Conservation (phyloP, 75 land plant genomes). For the Azolla pinnata region DNA sequence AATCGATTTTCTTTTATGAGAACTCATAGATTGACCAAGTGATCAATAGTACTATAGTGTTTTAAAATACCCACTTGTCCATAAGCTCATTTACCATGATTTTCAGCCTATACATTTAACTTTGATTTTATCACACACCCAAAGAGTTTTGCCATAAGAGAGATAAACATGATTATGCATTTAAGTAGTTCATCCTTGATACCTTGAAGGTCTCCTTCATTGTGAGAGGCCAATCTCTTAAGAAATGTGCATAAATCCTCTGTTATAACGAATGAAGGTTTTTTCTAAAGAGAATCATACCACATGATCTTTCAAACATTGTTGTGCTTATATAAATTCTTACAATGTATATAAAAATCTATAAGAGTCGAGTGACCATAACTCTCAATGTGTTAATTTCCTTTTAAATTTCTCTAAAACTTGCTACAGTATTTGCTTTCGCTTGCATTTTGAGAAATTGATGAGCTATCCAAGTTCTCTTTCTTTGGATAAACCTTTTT, state of each 20-base stretch:
- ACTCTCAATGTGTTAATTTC: background rate
- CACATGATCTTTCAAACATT: background rate
- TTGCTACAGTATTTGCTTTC: background rate
- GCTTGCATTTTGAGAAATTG: background rate
- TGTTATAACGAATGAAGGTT: no score
- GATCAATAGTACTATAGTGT: background rate
- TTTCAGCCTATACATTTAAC: background rate
- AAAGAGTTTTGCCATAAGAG: background rate
- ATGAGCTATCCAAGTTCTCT: background rate
- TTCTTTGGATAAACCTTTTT: background rate
- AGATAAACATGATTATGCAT: background rate
- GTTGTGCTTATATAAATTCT: conserved; percentile 3
- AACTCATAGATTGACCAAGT: background rate
- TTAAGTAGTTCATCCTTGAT: background rate
- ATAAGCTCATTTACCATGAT: background rate
- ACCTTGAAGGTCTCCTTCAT: background rate
- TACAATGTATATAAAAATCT: background rate
- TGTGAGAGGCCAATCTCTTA: background rate
- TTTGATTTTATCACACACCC: background rate
- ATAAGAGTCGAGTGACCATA: background rate
- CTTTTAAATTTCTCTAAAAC: background rate
- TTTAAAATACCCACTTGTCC: background rate
- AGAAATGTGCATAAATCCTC: background rate
- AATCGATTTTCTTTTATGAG: background rate
- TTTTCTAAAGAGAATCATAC: background rate